Conservation (phyloP, 495 filamentous ascomycete genomes). For the Neurospora discreta region DNA sequence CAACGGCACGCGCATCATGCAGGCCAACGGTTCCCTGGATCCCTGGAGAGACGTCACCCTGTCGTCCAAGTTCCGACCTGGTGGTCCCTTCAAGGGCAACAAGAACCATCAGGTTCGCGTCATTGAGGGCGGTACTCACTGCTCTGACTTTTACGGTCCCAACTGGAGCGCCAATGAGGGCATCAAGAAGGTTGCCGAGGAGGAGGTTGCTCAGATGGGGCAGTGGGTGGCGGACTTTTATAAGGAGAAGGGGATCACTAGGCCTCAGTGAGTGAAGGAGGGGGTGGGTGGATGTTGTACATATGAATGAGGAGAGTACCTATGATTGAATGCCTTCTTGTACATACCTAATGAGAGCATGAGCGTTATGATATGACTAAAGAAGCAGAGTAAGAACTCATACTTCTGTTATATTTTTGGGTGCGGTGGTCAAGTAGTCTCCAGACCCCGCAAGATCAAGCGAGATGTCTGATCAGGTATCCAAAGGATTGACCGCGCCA, state of each 20-base stretch:
- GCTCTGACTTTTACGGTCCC: conserved; percentile 33
- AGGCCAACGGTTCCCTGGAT: conserved; percentile 45
- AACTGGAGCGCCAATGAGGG: conserved; percentile 37
- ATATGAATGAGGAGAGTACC: not conserved
- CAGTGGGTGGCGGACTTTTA: conserved; percentile 33
- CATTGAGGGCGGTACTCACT: conserved; percentile 29
- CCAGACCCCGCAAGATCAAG: no score
- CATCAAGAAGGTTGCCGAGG: conserved; percentile 20
- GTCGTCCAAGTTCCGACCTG: conserved; percentile 27
- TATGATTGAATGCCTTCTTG: not conserved
- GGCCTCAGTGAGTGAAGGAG: not conserved
- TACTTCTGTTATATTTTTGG: no score
- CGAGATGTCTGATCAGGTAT: no score
- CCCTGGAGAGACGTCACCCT: conserved; percentile 34
- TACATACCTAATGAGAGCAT: not conserved
- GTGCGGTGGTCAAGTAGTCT: no score
- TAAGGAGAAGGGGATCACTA: conserved; percentile 15
- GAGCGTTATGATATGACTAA: not conserved
- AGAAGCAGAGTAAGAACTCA: no score
- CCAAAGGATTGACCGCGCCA: no score
- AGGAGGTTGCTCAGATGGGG: conserved; percentile 24
- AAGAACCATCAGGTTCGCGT: conserved; percentile 22
- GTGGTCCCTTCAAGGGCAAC: conserved; percentile 26
- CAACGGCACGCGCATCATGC: conserved; percentile 46
- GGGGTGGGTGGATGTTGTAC: not conserved